phyloP scores from a whole-genome alignment of 2,329 filamentous ascomycete genomes.

The Phaeosphaeriaceae sp. region DNA sequence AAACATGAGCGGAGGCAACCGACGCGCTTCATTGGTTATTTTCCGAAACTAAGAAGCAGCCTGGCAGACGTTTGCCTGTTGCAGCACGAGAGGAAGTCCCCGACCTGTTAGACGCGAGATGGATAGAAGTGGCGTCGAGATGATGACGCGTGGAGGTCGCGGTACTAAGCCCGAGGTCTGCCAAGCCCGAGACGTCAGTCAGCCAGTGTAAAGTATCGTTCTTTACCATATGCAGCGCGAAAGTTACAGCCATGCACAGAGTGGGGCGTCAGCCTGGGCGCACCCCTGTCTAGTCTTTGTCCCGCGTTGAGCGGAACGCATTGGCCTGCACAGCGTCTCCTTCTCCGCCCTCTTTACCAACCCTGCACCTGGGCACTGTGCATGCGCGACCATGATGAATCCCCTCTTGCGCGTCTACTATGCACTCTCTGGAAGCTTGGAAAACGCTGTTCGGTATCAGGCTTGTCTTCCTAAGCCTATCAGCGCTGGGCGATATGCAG shows the following conservation, averaged over 20 bases:
- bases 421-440: neutral
- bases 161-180: neutral
- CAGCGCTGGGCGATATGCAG: neutral
- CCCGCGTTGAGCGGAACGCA: neutral
- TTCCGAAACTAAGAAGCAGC: neutral
- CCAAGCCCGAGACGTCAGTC: constrained; percentile 1
- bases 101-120: neutral
- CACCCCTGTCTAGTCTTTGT: neutral
- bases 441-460: neutral
- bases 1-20: neutral
- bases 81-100: neutral
- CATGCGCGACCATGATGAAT: neutral
- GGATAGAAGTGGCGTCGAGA: neutral
- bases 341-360: neutral
- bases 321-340: neutral
- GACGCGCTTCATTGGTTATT: neutral
- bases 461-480: neutral
- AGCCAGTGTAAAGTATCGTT: neutral
- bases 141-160: neutral
- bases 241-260: neutral
- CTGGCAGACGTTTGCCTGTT: neutral
- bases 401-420: neutral
- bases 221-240: neutral
- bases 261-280: neutral
- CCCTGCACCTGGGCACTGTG: constrained; percentile 1